phyloP scores from a whole-genome alignment of 345 rosid genomes.

The Heritiera fomes region DNA sequence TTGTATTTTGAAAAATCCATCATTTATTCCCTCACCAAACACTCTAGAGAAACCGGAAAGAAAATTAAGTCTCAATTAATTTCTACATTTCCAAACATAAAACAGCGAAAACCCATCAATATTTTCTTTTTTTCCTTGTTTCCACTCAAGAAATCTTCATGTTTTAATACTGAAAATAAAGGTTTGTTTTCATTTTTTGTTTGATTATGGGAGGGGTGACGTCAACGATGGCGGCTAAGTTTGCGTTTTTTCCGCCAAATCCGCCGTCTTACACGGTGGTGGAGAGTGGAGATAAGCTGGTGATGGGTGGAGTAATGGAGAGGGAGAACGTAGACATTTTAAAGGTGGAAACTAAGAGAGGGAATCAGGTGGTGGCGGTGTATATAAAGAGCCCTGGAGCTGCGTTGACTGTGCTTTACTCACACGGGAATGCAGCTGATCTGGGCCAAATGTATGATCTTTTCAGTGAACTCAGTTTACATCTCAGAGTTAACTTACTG shows the following conservation, averaged over 20 bases:
- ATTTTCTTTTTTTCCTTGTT: constrained; percentile 14
- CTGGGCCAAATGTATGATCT: constrained; percentile 89
- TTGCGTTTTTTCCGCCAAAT: constrained; percentile 90
- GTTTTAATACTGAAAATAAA: neutral
- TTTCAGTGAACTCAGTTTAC: constrained; percentile 69
- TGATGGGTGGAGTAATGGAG: constrained; percentile 49
- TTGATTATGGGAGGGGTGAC: constrained; percentile 82
- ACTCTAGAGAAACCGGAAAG: neutral
- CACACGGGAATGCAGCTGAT: constrained; percentile 98
- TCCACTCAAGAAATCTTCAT: neutral
- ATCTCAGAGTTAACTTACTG: constrained; percentile 83
- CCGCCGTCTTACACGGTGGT: constrained; percentile 80
- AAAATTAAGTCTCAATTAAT: neutral
- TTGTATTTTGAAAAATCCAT: neutral
- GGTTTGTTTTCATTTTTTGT: neutral
- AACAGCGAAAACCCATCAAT: constrained; percentile 12
- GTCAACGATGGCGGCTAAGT: constrained; percentile 91
- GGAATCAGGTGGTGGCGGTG: constrained; percentile 79
- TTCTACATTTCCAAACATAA: neutral
- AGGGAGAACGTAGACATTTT: constrained; percentile 71
- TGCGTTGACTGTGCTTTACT: constrained; percentile 70
- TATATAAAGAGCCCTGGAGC: constrained; percentile 78
- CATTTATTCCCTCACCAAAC: constrained; percentile 5
- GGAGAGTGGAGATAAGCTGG: constrained; percentile 50
- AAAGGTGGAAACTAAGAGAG: constrained; percentile 70